Base-by-base conservation (phyloP, 352 stramenopile species). In the Phytophthora quininea region DNA sequence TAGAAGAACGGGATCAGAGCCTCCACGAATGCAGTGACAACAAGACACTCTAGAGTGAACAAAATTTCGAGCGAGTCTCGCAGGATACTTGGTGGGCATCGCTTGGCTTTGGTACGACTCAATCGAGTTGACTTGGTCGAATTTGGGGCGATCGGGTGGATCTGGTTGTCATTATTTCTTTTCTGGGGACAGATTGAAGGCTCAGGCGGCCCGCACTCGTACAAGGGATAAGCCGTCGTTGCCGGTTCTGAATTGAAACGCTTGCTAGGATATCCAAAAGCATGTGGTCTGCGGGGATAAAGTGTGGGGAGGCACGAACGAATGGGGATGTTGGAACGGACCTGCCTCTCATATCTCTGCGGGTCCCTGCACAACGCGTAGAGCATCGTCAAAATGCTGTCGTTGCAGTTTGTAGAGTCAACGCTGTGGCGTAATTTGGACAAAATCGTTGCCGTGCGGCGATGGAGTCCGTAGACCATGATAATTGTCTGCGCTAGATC, bases 11-110 rank as follows among this genome's bases (percentile, higher is more conserved):
- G 73, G 42, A 81, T 71, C 29, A 79, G 58, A 7, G 62, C 64
- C 37, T 81, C 73, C n/a, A 69, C 45, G 54, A 79, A 81, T 40
- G 76, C 72, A 27, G 74, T 50, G 0, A 81, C 56, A 2, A 64
- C 54, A 9, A 71, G 58, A 58, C 71, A 81, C 52, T 81, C 73
- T 42, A 68, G 68, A 9, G 67, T 69, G 45, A 73, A 81, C 1
- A 73, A 46, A 1, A 59, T 55, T 29, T 62, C 49, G 3, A 73
- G 50, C 32, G 66, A 58, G n/a, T 66, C 38, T 54, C 27, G 42
- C 40, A 67, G 50, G 12, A 54, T 7, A 54, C 11, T 32, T 27
- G 38, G 8, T 12, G 19, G n/a, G n/a, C n/a, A n/a, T n/a, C n/a
- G n/a, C n/a, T n/a, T n/a, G n/a, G n/a, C n/a, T n/a, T n/a, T n/a